Evolutionary conservation across 1,139 yeast species (phyloP), one percentile per base, ranked within the genome.

Genomic region (Pichiaceae sp.): DNA sequence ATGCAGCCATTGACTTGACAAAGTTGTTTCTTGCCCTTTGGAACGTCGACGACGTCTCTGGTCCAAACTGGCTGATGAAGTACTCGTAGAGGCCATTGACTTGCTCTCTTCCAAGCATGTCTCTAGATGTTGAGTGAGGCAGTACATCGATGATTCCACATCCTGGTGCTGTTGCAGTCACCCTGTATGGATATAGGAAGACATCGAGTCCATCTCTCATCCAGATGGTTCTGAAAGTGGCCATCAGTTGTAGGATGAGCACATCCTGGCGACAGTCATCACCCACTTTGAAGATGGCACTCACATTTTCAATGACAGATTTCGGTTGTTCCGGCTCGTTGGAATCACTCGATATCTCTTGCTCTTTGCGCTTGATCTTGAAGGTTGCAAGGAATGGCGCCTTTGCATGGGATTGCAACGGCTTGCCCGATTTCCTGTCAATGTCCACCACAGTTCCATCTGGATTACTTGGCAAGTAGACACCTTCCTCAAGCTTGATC

Each of bases 181-280:
- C 98, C 47, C 97, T 68, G 60, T 93, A 74, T 1, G 99, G 98
- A 63, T 75, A 93, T 24, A 91, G 95, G 59, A 72, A 93, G 34
- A 91, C 71, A 57, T 91, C 97, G 43, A 93, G 67, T 1, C 97
- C 97, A 11, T 86, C 78, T 46, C 74, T 72, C 46, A 77, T 74
- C 93, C 96, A 93, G 41, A 93, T 85, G 36, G 93, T 78, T 50
- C 95, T 72, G 68, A 93, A 93, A 26, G 91, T 79, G 3, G 96
- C 81, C 45, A 93, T 83, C 53, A 93, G 68, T 57, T 93, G 99
- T 43, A 93, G 66, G 0, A 96, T 97, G 48, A 93, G 70, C 37
- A 93, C 91, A 63, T 93, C 99, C 60, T 93, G 99, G 50, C 99
- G 75, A 67, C 97, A 89, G 61, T 93, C 99, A 62, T 93, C 99